Evolutionary conservation across 2,329 filamentous ascomycete species (phyloP).

Genomic region (Aspergillus unguis): DNA sequence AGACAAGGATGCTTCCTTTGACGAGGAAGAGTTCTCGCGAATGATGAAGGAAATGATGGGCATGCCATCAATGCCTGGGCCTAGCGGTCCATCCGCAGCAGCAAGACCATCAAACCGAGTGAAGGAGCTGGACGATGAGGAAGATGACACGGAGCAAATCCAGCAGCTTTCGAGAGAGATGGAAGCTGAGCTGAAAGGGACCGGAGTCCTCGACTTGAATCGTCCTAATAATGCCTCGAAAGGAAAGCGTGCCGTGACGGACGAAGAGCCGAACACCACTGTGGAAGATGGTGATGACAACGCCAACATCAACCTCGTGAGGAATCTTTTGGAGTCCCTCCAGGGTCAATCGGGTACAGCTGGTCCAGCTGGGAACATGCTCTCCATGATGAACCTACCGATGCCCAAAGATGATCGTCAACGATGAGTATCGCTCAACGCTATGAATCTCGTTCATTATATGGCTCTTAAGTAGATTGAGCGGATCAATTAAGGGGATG

Average conservation of each 20-base stretch:
- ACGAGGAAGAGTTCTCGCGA: slow-evolving; percentile 76
- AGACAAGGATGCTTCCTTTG: slow-evolving; percentile 73
- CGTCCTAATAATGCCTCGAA: slow-evolving; percentile 18
- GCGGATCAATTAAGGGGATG: background rate
- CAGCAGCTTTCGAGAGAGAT: slow-evolving; percentile 44
- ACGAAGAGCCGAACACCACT: slow-evolving; percentile 20
- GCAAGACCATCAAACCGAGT: slow-evolving; percentile 31
- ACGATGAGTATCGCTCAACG: slow-evolving; percentile 6
- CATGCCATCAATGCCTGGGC: slow-evolving; percentile 46
- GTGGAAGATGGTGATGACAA: slow-evolving; percentile 55
- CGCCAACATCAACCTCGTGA: slow-evolving; percentile 81
- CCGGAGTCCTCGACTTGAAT: slow-evolving; percentile 44
- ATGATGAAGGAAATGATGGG: slow-evolving; percentile 96
- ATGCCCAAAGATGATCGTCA: slow-evolving; percentile 70
- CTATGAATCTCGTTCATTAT: background rate
- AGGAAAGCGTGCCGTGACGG: slow-evolving; percentile 22
- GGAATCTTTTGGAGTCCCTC: slow-evolving; percentile 88
- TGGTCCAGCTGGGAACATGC: slow-evolving; percentile 81
- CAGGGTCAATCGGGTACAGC: slow-evolving; percentile 82
- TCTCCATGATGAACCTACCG: slow-evolving; percentile 79
- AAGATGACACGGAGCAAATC: slow-evolving; percentile 60
- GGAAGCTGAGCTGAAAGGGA: slow-evolving; percentile 47
- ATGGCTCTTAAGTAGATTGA: background rate
- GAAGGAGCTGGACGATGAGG: slow-evolving; percentile 47
- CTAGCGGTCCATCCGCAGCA: slow-evolving; percentile 20